Evolutionary conservation across 495 filamentous ascomycete genomes (phyloP), one percentile per base, ranked within the genome.

Genomic region (Xylaria scruposa): DNA sequence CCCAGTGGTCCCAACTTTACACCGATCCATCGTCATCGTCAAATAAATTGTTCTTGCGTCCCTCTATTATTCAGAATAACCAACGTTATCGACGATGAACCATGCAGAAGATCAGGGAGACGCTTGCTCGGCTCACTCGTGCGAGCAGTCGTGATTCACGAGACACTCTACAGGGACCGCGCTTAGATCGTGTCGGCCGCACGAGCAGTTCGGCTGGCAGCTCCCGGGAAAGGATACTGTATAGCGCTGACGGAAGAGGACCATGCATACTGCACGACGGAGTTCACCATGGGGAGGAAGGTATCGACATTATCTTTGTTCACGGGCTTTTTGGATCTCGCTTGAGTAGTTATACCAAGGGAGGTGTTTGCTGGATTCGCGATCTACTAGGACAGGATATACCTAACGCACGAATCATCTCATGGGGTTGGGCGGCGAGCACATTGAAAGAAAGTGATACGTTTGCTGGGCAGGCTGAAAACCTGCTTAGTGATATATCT

Each of bases 81-180:
- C 61, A 7, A 44, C 29, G 24, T 3, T 59, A 49, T 68, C 60
- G 64, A 70, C 47, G 29, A 77, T 63, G 77, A 77, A 76, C 74
- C 70, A 79, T 79, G 78, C 76, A 79, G 67, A 74, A 75, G 73
- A 79, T 79, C 63, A 79, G 71, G 67, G 76, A 79, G 69, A 76
- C 78, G 49, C 72, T 79, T 54, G 78, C 78, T 74, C 76, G 78
- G 47, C 75, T 79, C 65, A 76, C 76, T 59, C 76, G 76, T 58
- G 76, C 76, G 31, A 72, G 71, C 70, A 72, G 73, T 33, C 74
- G 73, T 54, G 70, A 67, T 21, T 63, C 76, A 56, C 72, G 72
- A 21, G 74, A 78, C 4, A 38, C 67, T 13, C 74, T 68, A 10
- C 72, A 72, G 44, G 73, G 73, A 54, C 62, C 77, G 42, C 77